Conservation (phyloP, 768 basidiomycete species). For the Roridomyces roridus region DNA sequence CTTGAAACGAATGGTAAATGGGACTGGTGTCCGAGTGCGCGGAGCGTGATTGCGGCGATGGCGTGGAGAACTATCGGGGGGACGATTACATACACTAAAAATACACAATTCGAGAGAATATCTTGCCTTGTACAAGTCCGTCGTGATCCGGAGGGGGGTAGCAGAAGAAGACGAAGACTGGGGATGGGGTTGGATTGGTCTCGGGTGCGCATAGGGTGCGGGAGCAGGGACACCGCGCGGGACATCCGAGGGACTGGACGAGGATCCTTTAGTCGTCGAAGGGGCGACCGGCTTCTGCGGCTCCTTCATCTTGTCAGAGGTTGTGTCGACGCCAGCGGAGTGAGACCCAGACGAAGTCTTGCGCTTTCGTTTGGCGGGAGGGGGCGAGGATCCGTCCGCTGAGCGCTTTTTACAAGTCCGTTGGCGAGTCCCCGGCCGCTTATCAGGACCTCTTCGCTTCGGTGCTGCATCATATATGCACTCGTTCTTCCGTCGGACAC, state of each 20-base stretch:
- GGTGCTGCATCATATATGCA: conserved; percentile 84
- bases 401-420: conserved; percentile 85
- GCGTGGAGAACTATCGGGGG: conserved; percentile 3
- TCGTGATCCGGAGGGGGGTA: conserved; percentile 18
- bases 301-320: conserved; percentile 2
- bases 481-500: conserved; percentile 74
- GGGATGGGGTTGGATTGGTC: conserved; percentile 12
- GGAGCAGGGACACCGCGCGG: neutral
- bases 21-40: neutral
- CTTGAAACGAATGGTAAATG: conserved; percentile 4
- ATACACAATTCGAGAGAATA: too few relatives aligned
- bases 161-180: conserved; percentile 4
- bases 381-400: conserved; percentile 55
- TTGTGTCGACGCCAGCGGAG: conserved; percentile 47
- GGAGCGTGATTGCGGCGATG: conserved; percentile 8
- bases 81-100: neutral
- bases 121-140: conserved; percentile 14
- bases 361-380: conserved; percentile 62
- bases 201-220: conserved; percentile 1
- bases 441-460: conserved; percentile 86
- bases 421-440: conserved; percentile 83
- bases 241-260: neutral
- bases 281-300: neutral
- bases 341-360: conserved; percentile 39
- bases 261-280: conserved; percentile 4